Evolutionary conservation across 2,329 filamentous ascomycete genomes (phyloP).

Genomic region (Xylariaceae sp.): DNA sequence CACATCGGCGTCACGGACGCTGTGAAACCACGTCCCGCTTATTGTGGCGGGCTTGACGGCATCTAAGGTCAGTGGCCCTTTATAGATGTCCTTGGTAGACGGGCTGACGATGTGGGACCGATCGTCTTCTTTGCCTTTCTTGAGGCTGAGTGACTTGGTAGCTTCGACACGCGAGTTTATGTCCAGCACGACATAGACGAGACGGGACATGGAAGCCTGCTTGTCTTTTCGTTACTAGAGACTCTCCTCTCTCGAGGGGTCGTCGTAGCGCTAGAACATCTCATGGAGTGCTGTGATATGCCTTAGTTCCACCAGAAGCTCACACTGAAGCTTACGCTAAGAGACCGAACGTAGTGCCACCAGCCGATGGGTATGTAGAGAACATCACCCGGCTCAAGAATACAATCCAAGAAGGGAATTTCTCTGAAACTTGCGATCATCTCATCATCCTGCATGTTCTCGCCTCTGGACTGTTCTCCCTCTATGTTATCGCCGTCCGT

Average conservation of each 20-base stretch:
- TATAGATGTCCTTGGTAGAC: slow-evolving; percentile 8
- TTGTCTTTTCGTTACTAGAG: too few species aligned
- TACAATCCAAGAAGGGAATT: slow-evolving; percentile 68
- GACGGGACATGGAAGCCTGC: slow-evolving; percentile 11
- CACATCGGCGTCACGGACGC: background rate
- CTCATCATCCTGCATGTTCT: background rate
- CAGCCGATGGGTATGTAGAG: slow-evolving; percentile 89
- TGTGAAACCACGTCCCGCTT: slow-evolving; percentile 25
- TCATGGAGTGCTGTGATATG: too few species aligned
- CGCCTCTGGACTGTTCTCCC: slow-evolving; percentile 10
- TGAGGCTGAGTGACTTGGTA: slow-evolving; percentile 9
- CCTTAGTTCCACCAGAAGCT: slow-evolving; percentile 88
- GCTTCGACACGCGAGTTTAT: slow-evolving; percentile 10
- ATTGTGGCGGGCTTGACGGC: slow-evolving; percentile 14
- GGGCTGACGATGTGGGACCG: slow-evolving; percentile 13
- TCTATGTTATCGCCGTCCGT: slow-evolving; percentile 3
- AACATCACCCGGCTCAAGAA: slow-evolving; percentile 77
- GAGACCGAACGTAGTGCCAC: slow-evolving; percentile 94
- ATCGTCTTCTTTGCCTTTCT: slow-evolving; percentile 9
- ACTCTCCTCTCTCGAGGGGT: too few species aligned
- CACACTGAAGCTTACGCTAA: slow-evolving; percentile 87
- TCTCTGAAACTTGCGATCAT: slow-evolving; percentile 44
- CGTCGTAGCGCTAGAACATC: too few species aligned
- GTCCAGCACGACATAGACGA: slow-evolving; percentile 8
- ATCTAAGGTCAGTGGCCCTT: slow-evolving; percentile 11